Percentiles rank a stretch among this genome's conserved stretches.
Conservation (phyloP, 2,329 filamentous ascomycete genomes). For the Beauveria australis region DNA sequence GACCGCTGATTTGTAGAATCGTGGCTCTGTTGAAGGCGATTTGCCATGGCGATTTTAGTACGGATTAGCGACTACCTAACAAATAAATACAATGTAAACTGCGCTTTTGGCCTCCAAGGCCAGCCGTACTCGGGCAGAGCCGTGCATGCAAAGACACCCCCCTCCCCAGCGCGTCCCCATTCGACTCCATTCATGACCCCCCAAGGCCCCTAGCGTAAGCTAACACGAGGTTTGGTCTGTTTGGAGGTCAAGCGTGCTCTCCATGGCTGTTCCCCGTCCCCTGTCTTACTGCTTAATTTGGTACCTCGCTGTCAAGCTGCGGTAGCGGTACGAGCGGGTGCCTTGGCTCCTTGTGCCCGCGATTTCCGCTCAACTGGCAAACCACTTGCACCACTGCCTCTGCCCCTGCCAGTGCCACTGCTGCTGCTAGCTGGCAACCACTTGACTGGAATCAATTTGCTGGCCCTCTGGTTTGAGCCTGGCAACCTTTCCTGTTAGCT, state of each 20-base stretch:
- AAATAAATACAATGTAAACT: background rate
- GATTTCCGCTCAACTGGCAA: background rate
- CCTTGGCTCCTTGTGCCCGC: background rate
- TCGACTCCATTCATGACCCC: background rate
- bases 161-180: background rate
- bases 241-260: too few relatives aligned
- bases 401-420: background rate
- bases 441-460: background rate
- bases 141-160: background rate
- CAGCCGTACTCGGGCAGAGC: constrained; percentile 7
- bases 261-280: background rate
- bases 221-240: constrained; percentile 5
- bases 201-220: background rate
- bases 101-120: background rate
- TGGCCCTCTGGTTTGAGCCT: background rate
- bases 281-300: constrained; percentile 6
- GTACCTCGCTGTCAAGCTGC: background rate
- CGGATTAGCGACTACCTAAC: too few relatives aligned
- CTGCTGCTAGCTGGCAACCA: background rate
- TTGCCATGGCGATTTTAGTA: background rate
- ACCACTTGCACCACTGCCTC: background rate
- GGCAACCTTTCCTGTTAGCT: background rate
- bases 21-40: background rate
- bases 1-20: background rate
- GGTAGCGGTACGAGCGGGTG: background rate